These are phyloP conservation scores for Lichina pygmaea DNA, from an alignment of 495 filamentous ascomycete species.

Conservation along the genomic window DNA sequence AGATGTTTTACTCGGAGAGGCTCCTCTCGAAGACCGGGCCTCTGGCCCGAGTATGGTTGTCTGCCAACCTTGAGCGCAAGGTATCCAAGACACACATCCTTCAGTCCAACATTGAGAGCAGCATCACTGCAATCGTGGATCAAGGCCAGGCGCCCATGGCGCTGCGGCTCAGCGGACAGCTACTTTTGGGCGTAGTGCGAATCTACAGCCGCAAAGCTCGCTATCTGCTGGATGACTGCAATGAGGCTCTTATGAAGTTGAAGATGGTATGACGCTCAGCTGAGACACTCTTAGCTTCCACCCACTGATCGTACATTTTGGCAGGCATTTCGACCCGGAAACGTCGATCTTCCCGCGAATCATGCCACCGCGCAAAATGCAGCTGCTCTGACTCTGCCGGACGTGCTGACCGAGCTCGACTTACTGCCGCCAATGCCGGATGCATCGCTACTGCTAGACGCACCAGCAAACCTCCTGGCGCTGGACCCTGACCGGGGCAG, in stretches of 20 bases:
- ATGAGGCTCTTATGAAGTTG: constrained; percentile 87
- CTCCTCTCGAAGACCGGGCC: constrained; percentile 91
- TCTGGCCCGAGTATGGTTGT: constrained; percentile 91
- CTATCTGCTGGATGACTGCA: constrained; percentile 89
- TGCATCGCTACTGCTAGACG: constrained; percentile 11
- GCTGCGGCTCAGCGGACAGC: constrained; percentile 73
- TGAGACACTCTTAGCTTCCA: background rate
- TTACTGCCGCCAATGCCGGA: constrained; percentile 28
- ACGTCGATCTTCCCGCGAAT: constrained; percentile 22
- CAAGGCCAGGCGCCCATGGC: constrained; percentile 90
- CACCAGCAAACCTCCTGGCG: constrained; percentile 1
- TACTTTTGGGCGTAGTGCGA: constrained; percentile 80
- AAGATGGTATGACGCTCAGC: constrained; percentile 51
- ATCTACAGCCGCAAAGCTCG: constrained; percentile 94
- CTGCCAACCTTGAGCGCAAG: constrained; percentile 91
- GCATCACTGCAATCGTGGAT: constrained; percentile 79
- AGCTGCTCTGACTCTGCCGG: constrained; percentile 31
- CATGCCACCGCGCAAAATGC: constrained; percentile 18
- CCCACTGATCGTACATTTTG: background rate
- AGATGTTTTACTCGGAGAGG: constrained; percentile 96
- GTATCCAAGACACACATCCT: constrained; percentile 84
- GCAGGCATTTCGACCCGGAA: constrained; percentile 25
- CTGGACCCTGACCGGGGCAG: background rate
- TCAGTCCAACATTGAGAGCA: constrained; percentile 75
- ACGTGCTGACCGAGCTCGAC: constrained; percentile 73